These are phyloP conservation scores for Spergularia marina DNA, from an alignment of 148 eudicot species.

Conservation along the genomic window DNA sequence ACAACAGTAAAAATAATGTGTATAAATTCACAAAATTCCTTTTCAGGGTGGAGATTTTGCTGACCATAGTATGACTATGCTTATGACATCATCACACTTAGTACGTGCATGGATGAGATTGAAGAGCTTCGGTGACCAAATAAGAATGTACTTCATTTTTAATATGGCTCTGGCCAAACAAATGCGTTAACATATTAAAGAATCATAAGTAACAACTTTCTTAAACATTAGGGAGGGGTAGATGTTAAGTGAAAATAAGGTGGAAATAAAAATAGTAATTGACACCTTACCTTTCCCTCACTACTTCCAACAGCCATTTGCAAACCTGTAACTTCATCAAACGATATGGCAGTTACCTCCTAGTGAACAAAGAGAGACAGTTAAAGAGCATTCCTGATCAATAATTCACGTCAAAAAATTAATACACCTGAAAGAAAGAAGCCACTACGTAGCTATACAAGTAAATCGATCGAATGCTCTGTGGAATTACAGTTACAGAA, in stretches of 20 bases:
- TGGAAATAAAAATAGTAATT: background rate
- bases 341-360: slow-evolving; percentile 87
- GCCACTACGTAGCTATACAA: background rate
- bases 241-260: background rate
- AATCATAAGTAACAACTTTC: background rate
- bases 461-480: background rate
- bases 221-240: background rate
- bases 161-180: background rate
- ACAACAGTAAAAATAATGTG: too few species aligned
- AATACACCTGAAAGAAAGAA: background rate
- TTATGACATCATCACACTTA: too few species aligned
- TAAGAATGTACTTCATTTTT: background rate
- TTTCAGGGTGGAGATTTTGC: too few species aligned
- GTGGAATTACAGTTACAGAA: too few species aligned
- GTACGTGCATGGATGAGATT: background rate
- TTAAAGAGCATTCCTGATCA: slow-evolving; percentile 18
- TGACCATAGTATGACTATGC: too few species aligned
- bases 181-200: background rate
- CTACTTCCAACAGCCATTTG: slow-evolving; percentile 97
- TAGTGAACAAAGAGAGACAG: slow-evolving; percentile 19
- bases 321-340: slow-evolving; percentile 82
- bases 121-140: background rate
- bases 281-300: slow-evolving; percentile 69
- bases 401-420: background rate
- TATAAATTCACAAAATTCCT: too few species aligned